A percentile compares a stretch with the other conserved stretches of the same genome.
Evolutionary conservation across 139 green algal genomes (phyloP).

Genomic region (Picochlorum sp.): DNA sequence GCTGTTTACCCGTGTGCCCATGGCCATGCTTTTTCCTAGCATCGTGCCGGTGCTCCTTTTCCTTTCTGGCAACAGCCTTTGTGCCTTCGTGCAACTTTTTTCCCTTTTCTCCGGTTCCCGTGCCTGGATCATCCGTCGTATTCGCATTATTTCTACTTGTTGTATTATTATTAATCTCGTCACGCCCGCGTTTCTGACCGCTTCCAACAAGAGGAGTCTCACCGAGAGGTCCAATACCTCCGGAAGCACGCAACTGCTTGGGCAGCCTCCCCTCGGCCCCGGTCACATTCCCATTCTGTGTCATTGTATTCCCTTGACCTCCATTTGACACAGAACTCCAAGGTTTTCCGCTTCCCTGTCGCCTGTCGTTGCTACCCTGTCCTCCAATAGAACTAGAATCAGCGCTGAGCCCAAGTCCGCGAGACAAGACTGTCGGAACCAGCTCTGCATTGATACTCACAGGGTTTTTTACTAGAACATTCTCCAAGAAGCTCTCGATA

Average conservation of each 20-base stretch:
- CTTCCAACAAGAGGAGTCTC: not conserved
- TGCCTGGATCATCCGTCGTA: too few species aligned
- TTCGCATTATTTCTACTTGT: too few species aligned
- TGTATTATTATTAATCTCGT: too few species aligned
- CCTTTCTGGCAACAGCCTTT: too few species aligned
- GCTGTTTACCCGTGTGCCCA: too few species aligned
- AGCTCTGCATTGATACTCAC: conserved; percentile 6
- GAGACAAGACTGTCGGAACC: conserved; percentile 11
- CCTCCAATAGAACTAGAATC: not conserved
- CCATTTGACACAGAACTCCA: conserved; percentile 4
- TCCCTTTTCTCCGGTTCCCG: too few species aligned
- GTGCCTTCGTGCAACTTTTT: too few species aligned
- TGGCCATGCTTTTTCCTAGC: too few species aligned
- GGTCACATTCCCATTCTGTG: not conserved
- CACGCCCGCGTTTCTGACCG: too few species aligned
- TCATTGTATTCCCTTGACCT: not conserved
- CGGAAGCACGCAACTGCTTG: not conserved
- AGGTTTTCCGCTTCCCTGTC: conserved; percentile 1
- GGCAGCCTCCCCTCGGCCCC: not conserved
- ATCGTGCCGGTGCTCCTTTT: too few species aligned
- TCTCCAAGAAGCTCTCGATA: conserved; percentile 18
- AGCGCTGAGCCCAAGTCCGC: conserved; percentile 10
- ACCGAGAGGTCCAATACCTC: not conserved
- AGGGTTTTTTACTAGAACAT: conserved; percentile 6
- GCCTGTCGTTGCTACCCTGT: not conserved